A percentile compares a stretch with the other conserved stretches of the same genome.
Conservation (phyloP, 306 rosid genomes). For the Sindora glabra region DNA sequence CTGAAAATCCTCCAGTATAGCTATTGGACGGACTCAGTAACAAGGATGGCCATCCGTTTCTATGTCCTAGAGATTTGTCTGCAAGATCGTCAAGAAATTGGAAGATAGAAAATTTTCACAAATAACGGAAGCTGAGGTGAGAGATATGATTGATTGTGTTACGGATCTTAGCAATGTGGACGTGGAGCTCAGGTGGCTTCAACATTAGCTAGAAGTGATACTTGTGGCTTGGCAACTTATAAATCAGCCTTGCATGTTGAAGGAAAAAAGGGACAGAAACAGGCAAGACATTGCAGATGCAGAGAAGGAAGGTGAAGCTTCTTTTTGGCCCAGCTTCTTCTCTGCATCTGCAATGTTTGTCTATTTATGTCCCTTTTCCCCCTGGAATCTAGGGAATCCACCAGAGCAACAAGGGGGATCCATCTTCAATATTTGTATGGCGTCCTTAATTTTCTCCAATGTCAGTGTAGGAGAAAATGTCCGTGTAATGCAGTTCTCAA, state of each 20-base stretch:
- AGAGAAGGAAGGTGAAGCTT: background rate
- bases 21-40: conserved; percentile 37
- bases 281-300: background rate
- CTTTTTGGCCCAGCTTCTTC: too few relatives aligned
- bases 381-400: conserved; percentile 81
- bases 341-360: too few relatives aligned
- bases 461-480: conserved; percentile 70
- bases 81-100: too few relatives aligned
- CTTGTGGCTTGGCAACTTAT: background rate
- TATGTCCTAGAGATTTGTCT: too few relatives aligned
- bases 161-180: too few relatives aligned
- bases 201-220: background rate
- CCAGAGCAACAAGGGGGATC: conserved; percentile 39
- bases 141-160: too few relatives aligned
- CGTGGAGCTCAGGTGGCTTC: conserved; percentile 5
- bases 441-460: conserved; percentile 51
- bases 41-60: too few relatives aligned
- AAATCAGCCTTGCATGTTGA: background rate
- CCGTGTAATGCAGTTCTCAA: conserved; percentile 64
- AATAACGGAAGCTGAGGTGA: too few relatives aligned
- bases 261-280: background rate
- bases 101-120: too few relatives aligned
- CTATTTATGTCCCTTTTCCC: too few relatives aligned
- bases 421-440: conserved; percentile 46
- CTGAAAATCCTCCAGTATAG: conserved; percentile 55